Percentiles rank a stretch among this genome's conserved stretches.
Evolutionary conservation across 1,284 basidiomycete genomes (phyloP).

Genomic region (Kalmanozyma brasiliensis): DNA sequence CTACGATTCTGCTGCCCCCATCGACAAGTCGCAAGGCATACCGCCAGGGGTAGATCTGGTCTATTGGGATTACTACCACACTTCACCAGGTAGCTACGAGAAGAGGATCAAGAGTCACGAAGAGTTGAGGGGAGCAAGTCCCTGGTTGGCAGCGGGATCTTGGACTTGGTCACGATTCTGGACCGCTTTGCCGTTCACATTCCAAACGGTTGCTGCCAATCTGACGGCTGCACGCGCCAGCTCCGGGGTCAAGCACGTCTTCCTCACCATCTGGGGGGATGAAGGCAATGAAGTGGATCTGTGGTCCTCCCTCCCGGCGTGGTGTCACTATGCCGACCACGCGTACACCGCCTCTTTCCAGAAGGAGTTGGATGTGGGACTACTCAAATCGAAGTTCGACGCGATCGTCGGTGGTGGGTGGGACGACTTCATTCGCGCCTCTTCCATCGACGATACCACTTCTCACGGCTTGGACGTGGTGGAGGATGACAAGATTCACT

Average conservation of each 20-base stretch:
- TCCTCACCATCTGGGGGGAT: slow-evolving; percentile 69
- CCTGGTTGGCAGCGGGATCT: slow-evolving; percentile 67
- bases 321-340: slow-evolving; percentile 67
- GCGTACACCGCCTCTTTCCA: slow-evolving; percentile 33
- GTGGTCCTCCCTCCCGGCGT: slow-evolving; percentile 52
- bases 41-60: slow-evolving; percentile 63
- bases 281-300: slow-evolving; percentile 68
- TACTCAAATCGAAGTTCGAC: slow-evolving; percentile 53
- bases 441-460: slow-evolving; percentile 60
- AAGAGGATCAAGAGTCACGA: slow-evolving; percentile 67
- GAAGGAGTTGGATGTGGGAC: slow-evolving; percentile 47
- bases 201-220: slow-evolving; percentile 67
- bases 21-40: slow-evolving; percentile 54
- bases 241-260: slow-evolving; percentile 64
- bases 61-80: slow-evolving; percentile 66
- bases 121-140: slow-evolving; percentile 60
- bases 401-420: slow-evolving; percentile 66
- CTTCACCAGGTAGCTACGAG: slow-evolving; percentile 58
- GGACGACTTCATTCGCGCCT: slow-evolving; percentile 68
- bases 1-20: slow-evolving; percentile 56
- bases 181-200: slow-evolving; percentile 69
- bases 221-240: slow-evolving; percentile 65
- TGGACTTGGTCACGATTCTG: slow-evolving; percentile 69
- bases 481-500: slow-evolving; percentile 59
- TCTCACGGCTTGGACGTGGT: slow-evolving; percentile 28